Conservation (phyloP, 495 filamentous ascomycete species). For the Delitschia confertaspora region DNA sequence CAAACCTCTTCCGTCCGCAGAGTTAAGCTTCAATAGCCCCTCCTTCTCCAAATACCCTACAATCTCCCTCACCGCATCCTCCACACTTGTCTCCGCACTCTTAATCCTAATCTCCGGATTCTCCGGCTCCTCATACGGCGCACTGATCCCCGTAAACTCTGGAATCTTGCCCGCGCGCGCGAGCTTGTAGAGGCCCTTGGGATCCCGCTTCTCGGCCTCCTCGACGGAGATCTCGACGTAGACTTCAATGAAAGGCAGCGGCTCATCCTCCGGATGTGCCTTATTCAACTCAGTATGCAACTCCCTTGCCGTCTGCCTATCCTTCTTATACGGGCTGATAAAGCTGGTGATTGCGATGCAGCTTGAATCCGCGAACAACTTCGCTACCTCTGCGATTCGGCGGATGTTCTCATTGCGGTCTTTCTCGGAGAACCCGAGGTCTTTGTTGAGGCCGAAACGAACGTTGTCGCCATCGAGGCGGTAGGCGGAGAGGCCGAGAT, state of each 20-base stretch:
- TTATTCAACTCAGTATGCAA: conserved; percentile 53
- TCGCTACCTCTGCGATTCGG: conserved; percentile 85
- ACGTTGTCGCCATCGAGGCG: conserved; percentile 97
- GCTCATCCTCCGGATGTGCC: conserved; percentile 43
- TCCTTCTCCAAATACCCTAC: conserved; percentile 64
- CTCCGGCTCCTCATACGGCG: conserved; percentile 87
- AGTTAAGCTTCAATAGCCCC: conserved; percentile 46
- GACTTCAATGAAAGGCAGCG: conserved; percentile 84
- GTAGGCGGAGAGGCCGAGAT: conserved; percentile 73
- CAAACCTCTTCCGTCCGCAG: conserved; percentile 17
- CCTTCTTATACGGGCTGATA: conserved; percentile 87
- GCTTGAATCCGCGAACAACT: conserved; percentile 86
- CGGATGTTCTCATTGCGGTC: conserved; percentile 97
- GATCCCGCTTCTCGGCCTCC: conserved; percentile 88
- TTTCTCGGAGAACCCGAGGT: conserved; percentile 85
- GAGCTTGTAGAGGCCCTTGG: conserved; percentile 97
- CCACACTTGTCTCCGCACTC: conserved; percentile 65
- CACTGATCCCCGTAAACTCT: conserved; percentile 91
- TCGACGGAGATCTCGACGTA: conserved; percentile 80
- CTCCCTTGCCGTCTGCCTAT: conserved; percentile 70
- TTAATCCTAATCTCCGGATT: conserved; percentile 76
- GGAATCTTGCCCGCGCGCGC: conserved; percentile 85
- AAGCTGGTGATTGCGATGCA: conserved; percentile 88
- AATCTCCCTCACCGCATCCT: conserved; percentile 79
- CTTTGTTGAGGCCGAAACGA: conserved; percentile 94